These are phyloP conservation scores for Pseudozyma pruni DNA, from an alignment of 1,284 basidiomycete species.

Conservation along the genomic window DNA sequence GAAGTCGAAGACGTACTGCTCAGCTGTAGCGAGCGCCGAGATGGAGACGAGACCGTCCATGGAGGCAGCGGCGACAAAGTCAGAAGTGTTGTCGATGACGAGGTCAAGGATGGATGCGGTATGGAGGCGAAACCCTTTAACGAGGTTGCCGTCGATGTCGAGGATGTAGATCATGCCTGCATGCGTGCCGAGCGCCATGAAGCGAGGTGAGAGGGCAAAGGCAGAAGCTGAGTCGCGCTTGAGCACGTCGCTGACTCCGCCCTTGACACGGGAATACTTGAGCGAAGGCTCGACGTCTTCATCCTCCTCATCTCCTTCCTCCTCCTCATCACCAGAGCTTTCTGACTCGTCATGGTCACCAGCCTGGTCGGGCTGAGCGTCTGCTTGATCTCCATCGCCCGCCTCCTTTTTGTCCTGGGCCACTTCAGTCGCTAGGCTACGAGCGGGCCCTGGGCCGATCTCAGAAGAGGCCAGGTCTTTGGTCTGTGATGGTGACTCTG, in stretches of 20 bases:
- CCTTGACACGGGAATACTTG: constrained; percentile 87
- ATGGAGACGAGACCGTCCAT: constrained; percentile 94
- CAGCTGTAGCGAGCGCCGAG: constrained; percentile 80
- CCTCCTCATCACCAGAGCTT: constrained; percentile 14
- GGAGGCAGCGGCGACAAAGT: constrained; percentile 91
- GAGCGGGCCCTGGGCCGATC: background rate
- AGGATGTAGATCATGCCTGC: constrained; percentile 89
- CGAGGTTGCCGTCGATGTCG: constrained; percentile 80
- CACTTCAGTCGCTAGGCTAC: background rate
- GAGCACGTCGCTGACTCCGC: constrained; percentile 80
- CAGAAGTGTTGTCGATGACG: constrained; percentile 82
- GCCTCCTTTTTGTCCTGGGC: constrained; percentile 2
- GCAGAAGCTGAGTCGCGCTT: constrained; percentile 76
- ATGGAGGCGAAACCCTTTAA: constrained; percentile 92
- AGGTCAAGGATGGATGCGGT: constrained; percentile 89
- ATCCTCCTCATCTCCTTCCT: constrained; percentile 32
- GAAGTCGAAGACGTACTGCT: constrained; percentile 89
- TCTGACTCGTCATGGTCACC: constrained; percentile 2
- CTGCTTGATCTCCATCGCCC: background rate
- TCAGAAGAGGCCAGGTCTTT: background rate
- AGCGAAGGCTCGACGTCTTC: constrained; percentile 71
- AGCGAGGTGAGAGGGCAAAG: constrained; percentile 73
- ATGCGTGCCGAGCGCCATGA: constrained; percentile 87
- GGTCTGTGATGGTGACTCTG: background rate
- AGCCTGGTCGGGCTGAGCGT: constrained; percentile 1